Conservation (phyloP, 2,329 filamentous ascomycete species). For the Fusarium praegraminearum region DNA sequence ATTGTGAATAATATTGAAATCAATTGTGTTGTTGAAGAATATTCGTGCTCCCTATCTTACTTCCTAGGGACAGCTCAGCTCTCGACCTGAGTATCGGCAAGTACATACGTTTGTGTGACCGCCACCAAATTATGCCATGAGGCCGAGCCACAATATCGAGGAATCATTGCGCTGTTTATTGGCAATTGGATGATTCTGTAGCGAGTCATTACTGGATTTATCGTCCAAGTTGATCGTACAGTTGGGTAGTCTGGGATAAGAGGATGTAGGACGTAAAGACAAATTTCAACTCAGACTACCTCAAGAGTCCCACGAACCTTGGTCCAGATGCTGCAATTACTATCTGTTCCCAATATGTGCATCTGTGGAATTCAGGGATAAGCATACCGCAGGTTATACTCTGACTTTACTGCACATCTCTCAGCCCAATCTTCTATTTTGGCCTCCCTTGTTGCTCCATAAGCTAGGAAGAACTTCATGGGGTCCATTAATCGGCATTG, state of each 20-base stretch:
- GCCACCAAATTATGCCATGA: background rate
- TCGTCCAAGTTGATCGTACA: background rate
- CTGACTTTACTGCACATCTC: background rate
- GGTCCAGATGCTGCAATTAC: no score
- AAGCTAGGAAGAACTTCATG: background rate
- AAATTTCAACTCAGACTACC: background rate
- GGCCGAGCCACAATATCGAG: background rate
- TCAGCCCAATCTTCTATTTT: background rate
- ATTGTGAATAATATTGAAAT: background rate
- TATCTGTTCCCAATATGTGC: background rate
- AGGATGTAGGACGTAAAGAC: background rate
- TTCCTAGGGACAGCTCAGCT: background rate
- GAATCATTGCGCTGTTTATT: background rate
- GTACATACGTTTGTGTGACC: background rate
- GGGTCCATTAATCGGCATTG: no score
- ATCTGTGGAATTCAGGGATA: background rate
- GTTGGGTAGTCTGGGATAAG: background rate
- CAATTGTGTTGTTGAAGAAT: background rate
- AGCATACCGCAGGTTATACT: background rate
- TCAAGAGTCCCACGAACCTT: background rate
- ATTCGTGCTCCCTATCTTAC: background rate
- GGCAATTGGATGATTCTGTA: background rate
- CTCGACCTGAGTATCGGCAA: background rate
- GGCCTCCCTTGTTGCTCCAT: background rate
- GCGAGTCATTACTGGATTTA: background rate